These are phyloP conservation scores for Cutaneotrichosporon mucoides DNA, from an alignment of 1,284 basidiomycete genomes.

Conservation along the genomic window DNA sequence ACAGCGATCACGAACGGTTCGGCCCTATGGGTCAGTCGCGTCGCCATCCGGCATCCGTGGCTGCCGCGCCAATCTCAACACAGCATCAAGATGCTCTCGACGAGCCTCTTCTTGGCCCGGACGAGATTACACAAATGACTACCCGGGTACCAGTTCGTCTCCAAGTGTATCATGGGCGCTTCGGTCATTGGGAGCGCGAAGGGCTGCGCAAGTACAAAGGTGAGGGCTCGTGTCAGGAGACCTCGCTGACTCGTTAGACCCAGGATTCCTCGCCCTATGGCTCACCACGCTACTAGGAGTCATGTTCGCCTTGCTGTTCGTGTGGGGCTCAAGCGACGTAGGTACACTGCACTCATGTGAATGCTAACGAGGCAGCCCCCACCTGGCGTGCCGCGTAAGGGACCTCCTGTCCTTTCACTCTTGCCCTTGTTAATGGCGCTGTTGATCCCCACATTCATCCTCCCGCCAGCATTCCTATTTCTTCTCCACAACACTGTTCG, in stretches of 20 bases:
- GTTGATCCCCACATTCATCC: slow-evolving; percentile 64
- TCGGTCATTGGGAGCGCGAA: slow-evolving; percentile 47
- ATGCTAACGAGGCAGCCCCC: slow-evolving; percentile 5
- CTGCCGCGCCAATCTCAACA: neutral
- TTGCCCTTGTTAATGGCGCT: slow-evolving; percentile 77
- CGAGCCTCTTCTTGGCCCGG: slow-evolving; percentile 37
- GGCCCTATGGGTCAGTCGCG: slow-evolving; percentile 32
- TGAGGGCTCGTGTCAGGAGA: slow-evolving; percentile 7
- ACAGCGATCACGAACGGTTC: slow-evolving; percentile 25
- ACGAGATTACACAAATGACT: slow-evolving; percentile 25
- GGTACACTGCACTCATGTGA: neutral
- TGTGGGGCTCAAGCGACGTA: slow-evolving; percentile 49
- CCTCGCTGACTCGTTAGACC: slow-evolving; percentile 25
- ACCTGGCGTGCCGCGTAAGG: slow-evolving; percentile 3
- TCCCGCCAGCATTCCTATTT: slow-evolving; percentile 72
- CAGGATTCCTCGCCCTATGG: slow-evolving; percentile 45
- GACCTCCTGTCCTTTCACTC: slow-evolving; percentile 62
- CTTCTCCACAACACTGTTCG: slow-evolving; percentile 72
- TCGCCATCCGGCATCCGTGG: neutral
- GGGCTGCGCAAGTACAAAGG: slow-evolving; percentile 48
- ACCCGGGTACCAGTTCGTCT: slow-evolving; percentile 36
- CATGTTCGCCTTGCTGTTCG: slow-evolving; percentile 42
- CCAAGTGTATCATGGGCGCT: slow-evolving; percentile 45
- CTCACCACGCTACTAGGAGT: slow-evolving; percentile 37
- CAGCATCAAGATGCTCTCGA: slow-evolving; percentile 18